Evolutionary conservation across 2,329 filamentous ascomycete species (phyloP).

Genomic region (Colletotrichum musae): DNA sequence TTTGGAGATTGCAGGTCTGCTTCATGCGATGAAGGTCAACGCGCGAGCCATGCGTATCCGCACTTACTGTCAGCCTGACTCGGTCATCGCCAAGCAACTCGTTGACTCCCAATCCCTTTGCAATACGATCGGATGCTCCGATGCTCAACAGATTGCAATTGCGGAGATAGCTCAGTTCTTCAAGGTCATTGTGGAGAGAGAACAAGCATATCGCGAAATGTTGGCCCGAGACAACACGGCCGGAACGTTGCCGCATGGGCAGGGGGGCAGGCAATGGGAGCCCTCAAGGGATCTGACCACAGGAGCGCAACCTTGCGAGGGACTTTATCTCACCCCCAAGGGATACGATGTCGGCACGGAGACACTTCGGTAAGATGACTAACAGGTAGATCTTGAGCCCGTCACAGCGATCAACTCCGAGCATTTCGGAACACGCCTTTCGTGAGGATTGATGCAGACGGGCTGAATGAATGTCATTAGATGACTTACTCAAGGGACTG

Average conservation of each 20-base stretch:
- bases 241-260: constrained; percentile 17
- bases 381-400: neutral
- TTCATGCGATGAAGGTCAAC: constrained; percentile 67
- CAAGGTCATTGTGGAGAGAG: constrained; percentile 65
- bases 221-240: constrained; percentile 42
- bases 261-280: constrained; percentile 32
- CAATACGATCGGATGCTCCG: constrained; percentile 62
- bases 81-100: constrained; percentile 71
- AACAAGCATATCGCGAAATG: constrained; percentile 50
- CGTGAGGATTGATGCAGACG: neutral
- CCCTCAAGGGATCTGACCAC: constrained; percentile 14
- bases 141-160: constrained; percentile 61
- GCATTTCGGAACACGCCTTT: neutral
- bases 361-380: constrained; percentile 26
- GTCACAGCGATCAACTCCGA: neutral
- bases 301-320: constrained; percentile 16
- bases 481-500: neutral
- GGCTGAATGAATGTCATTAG: neutral
- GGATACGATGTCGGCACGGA: constrained; percentile 29
- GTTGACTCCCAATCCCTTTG: constrained; percentile 67
- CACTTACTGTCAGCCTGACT: constrained; percentile 72
- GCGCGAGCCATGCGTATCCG: constrained; percentile 67
- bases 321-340: constrained; percentile 26
- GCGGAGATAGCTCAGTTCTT: constrained; percentile 69
- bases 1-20: constrained; percentile 60